Evolutionary conservation across 108 stramenopile genomes (phyloP).

Genomic region (Pseudonitzschia delicatissima): DNA sequence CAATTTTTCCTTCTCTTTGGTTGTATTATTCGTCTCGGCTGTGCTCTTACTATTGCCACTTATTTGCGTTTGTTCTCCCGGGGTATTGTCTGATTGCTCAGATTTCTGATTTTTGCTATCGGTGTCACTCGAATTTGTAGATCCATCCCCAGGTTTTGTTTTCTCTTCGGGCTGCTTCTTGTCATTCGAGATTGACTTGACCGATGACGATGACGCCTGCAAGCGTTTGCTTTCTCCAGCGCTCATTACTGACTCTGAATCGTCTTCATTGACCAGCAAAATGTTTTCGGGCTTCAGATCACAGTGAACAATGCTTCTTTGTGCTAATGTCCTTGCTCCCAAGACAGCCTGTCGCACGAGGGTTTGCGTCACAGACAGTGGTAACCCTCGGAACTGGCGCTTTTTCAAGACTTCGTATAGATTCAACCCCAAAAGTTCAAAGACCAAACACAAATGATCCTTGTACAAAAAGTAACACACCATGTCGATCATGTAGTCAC

Average conservation of each 20-base stretch:
- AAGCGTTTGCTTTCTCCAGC: conserved; percentile 28
- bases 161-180: not conserved
- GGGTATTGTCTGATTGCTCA: not conserved
- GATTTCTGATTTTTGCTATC: not conserved
- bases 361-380: conserved; percentile 66
- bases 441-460: conserved; percentile 93
- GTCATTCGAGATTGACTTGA: not conserved
- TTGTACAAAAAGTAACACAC: conserved; percentile 85
- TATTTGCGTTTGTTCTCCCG: not conserved
- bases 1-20: conserved; percentile 9
- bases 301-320: conserved; percentile 89
- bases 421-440: conserved; percentile 90
- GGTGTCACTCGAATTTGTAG: not conserved
- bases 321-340: conserved; percentile 64
- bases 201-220: not conserved
- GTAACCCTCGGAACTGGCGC: conserved; percentile 92
- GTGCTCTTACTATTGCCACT: not conserved
- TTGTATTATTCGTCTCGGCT: not conserved
- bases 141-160: not conserved
- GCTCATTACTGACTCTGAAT: conserved; percentile 33
- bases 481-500: conserved; percentile 77
- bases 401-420: conserved; percentile 92
- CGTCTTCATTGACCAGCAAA: conserved; percentile 69
- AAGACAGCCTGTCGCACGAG: conserved; percentile 73
- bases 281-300: conserved; percentile 99